A percentile compares a stretch with the other conserved stretches of the same genome.
Evolutionary conservation across 208 protist species (phyloP).

Genomic region (Zelonia costaricensis): DNA sequence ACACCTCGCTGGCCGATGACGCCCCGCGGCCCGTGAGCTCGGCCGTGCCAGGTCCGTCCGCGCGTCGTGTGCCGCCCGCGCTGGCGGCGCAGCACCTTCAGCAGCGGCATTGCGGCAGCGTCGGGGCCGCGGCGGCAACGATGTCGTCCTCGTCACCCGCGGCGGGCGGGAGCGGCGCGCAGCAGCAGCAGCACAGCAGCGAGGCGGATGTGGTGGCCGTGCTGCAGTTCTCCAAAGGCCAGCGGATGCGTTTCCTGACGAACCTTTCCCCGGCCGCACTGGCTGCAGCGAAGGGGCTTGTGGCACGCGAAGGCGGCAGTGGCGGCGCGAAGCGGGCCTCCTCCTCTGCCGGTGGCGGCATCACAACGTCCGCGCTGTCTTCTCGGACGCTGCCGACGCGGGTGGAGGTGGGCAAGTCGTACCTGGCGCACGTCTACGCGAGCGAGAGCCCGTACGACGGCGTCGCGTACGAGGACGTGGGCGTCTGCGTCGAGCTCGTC

Average conservation of each 20-base stretch:
- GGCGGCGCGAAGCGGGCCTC: neutral
- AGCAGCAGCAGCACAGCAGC: constrained; percentile 6
- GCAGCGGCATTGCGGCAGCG: too few species aligned
- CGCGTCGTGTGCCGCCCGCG: constrained; percentile 20
- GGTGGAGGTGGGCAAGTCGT: constrained; percentile 35
- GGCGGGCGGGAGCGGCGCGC: constrained; percentile 6
- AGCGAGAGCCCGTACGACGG: constrained; percentile 46
- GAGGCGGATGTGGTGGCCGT: constrained; percentile 31
- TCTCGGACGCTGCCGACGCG: neutral
- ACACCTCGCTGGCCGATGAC: neutral
- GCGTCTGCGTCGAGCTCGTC: constrained; percentile 43
- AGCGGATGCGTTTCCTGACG: constrained; percentile 45
- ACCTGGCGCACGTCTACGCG: constrained; percentile 45
- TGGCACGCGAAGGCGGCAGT: neutral
- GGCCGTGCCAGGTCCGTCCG: constrained; percentile 19
- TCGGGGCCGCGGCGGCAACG: neutral
- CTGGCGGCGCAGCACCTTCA: constrained; percentile 9
- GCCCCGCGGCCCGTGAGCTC: constrained; percentile 3
- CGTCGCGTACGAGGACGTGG: constrained; percentile 43
- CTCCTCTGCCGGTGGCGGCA: neutral
- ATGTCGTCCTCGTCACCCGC: too few species aligned
- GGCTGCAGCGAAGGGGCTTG: neutral
- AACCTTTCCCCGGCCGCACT: constrained; percentile 12
- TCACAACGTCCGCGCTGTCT: neutral
- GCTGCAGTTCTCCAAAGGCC: constrained; percentile 49